phyloP scores from a whole-genome alignment of 192 early-diverging fungal species.

The Gryganskiella cystojenkinii region DNA sequence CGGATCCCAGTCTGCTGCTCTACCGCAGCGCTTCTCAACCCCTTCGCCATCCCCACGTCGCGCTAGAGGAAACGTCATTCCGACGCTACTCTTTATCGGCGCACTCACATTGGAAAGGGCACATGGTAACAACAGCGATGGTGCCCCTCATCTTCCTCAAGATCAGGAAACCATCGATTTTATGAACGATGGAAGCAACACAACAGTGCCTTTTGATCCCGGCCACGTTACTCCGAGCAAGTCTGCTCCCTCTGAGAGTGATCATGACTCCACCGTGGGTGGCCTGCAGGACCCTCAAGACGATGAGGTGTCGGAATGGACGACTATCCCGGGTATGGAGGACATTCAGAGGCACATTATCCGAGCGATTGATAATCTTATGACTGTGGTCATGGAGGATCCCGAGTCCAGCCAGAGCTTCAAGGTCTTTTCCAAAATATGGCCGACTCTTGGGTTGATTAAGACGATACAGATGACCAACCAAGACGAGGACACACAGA shows the following conservation, averaged over 20 bases:
- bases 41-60: conserved; percentile 30
- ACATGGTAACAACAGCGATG: background rate
- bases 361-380: conserved; percentile 66
- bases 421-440: conserved; percentile 38
- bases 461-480: conserved; percentile 51
- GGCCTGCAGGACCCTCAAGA: background rate
- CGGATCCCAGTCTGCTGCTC: background rate
- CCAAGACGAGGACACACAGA: conserved; percentile 53
- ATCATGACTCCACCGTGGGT: background rate
- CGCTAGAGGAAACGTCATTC: conserved; percentile 43
- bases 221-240: conserved; percentile 21
- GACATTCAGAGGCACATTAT: conserved; percentile 66
- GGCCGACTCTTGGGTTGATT: conserved; percentile 49
- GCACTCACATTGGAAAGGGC: conserved; percentile 26
- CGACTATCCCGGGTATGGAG: conserved; percentile 40
- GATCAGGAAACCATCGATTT: conserved; percentile 41
- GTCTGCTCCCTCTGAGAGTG: conserved; percentile 13
- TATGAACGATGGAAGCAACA: conserved; percentile 33
- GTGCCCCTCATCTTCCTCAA: background rate
- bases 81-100: conserved; percentile 33
- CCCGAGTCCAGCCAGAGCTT: conserved; percentile 22
- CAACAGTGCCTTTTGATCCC: background rate
- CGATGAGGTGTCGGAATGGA: conserved; percentile 33
- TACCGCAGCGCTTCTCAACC: conserved; percentile 23
- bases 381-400: conserved; percentile 46